Evolutionary conservation across 306 rosid species (phyloP), one percentile per base, ranked within the genome.

Genomic region (Quercus berberidifolia): DNA sequence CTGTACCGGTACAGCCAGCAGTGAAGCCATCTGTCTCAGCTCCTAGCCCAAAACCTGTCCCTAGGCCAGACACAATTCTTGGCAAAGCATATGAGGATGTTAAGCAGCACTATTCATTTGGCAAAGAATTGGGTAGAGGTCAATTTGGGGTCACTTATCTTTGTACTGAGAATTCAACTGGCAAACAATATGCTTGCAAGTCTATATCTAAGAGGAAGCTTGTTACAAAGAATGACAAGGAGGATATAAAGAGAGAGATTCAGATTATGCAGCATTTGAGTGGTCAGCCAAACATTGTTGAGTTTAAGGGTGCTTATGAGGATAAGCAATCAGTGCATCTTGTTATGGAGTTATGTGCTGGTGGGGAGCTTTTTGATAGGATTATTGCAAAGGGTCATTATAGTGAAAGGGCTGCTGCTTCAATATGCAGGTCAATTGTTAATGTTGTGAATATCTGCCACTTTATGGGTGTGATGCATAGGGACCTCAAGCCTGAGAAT

Each of bases 221-320:
- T 33, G 88, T 87, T 58, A 86, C 82, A 70, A 90, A 74, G 79
- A 81, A 84, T 79, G 97, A 94, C 68, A 90, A 76, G 52, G 96
- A 94, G 74, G 98, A 92, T 52, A 90, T 90, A 5, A 94, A 81
- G 83, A 88, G 96, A 76, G 98, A 94, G 88, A 86, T 92, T 79
- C 97, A 89, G 82, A 89, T 94, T n/a, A 87, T 94, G 98, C 94
- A 94, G 89, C 93, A 94, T 86, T 75, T 94, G 91, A 90, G 96
- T 73, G 97, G 98, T 60, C 98, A 94, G 55, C 85, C 98, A 13
- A 94, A 92, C 76, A 89, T 92, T 83, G 98, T 94, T 62, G 98
- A 94, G 85, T 94, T 94, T 75, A 90, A 88, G 78, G 97, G 97
- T 25, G 85, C 91, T 79, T 94, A 85, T 82, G 98, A 94, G 88